Conservation (phyloP, 352 stramenopile species). For the Aphanomyces invadans region DNA sequence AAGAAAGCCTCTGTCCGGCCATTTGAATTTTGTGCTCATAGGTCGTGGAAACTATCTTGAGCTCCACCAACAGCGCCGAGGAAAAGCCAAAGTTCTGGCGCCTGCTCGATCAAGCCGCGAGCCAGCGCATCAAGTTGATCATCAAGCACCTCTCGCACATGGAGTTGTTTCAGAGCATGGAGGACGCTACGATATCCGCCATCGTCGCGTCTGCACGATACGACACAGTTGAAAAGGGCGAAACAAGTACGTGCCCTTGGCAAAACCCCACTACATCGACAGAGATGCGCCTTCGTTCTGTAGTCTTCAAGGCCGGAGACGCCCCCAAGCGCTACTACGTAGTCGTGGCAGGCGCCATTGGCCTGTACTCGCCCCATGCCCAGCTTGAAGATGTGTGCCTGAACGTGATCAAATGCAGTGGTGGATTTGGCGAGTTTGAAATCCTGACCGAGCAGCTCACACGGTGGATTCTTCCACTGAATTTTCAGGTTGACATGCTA, state of each 20-base stretch:
- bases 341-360: conserved; percentile 12
- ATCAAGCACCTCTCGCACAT: conserved; percentile 24
- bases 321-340: conserved; percentile 22
- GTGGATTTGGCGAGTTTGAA: conserved; percentile 25
- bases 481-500: too few relatives aligned
- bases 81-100: conserved; percentile 19
- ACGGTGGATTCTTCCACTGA: conserved; percentile 7
- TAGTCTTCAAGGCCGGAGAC: conserved; percentile 20
- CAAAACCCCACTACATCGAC: too few relatives aligned
- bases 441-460: conserved; percentile 20
- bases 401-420: not conserved
- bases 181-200: conserved; percentile 16
- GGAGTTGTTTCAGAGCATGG: conserved; percentile 19
- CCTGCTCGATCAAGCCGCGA: conserved; percentile 17
- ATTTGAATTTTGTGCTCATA: not conserved
- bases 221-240: conserved; percentile 23
- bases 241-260: conserved; percentile 12
- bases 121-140: conserved; percentile 23
- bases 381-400: conserved; percentile 7
- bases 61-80: not conserved
- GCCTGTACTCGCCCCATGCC: conserved; percentile 4
- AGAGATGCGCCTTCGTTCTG: too few relatives aligned
- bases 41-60: conserved; percentile 12
- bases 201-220: conserved; percentile 23
- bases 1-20: too few relatives aligned